Percentiles rank a stretch among this genome's conserved stretches.
phyloP scores from a whole-genome alignment of 805 yeast species.

The Starmera amethionina region DNA sequence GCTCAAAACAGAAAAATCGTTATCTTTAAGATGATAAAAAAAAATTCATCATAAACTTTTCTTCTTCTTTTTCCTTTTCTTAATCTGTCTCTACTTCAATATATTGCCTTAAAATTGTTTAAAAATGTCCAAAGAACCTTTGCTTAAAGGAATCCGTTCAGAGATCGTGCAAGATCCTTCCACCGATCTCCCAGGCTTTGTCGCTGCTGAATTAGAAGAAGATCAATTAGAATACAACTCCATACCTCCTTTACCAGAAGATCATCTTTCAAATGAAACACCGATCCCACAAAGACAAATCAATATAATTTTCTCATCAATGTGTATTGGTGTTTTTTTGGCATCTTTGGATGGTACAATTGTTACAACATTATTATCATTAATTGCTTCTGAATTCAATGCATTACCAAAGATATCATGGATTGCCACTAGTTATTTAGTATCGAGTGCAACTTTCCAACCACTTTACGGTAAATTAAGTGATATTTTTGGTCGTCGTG shows the following conservation, averaged over 20 bases:
- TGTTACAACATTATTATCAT: constrained; percentile 53
- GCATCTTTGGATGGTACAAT: constrained; percentile 63
- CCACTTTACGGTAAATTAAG: constrained; percentile 64
- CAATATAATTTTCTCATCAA: constrained; percentile 27
- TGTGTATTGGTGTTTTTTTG: constrained; percentile 41
- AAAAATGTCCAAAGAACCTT: constrained; percentile 2
- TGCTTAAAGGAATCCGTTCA: constrained; percentile 10
- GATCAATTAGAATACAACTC: neutral
- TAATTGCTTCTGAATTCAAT: constrained; percentile 60
- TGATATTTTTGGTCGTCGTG: constrained; percentile 62
- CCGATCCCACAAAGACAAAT: constrained; percentile 6
- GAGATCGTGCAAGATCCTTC: constrained; percentile 20
- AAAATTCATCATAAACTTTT: too few relatives aligned
- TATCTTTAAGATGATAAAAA: too few relatives aligned
- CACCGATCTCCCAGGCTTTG: constrained; percentile 23
- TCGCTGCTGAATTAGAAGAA: constrained; percentile 22
- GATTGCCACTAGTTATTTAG: constrained; percentile 63
- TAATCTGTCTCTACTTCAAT: too few relatives aligned
- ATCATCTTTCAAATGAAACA: constrained; percentile 1
- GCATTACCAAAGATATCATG: constrained; percentile 56
- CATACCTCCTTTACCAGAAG: constrained; percentile 1
- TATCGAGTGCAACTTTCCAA: constrained; percentile 65
- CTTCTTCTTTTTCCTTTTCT: too few relatives aligned
- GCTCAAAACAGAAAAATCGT: too few relatives aligned
- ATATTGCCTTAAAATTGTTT: too few relatives aligned